Base-by-base conservation (phyloP, 345 rosid genomes). In the Orychophragmus violaceus region DNA sequence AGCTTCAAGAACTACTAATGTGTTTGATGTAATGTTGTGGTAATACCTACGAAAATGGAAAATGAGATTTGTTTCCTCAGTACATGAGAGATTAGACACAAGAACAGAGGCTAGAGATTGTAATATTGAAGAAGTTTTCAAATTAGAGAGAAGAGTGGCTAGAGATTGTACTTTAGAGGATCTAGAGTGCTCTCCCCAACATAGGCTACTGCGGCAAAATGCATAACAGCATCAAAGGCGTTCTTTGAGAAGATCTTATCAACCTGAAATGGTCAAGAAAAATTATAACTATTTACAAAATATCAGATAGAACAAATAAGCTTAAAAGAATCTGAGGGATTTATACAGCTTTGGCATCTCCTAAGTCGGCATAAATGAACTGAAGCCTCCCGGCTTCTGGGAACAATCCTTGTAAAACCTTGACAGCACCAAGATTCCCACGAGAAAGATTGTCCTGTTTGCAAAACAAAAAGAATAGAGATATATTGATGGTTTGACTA, bases 121-220 rank as follows among this genome's bases (percentile, higher is more conserved):
- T 41, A 41, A n/a, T n/a, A n/a, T n/a, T n/a, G n/a, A n/a, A n/a
- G n/a, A n/a, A n/a, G n/a, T n/a, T n/a, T n/a, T n/a, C n/a, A n/a
- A n/a, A n/a, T n/a, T n/a, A n/a, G n/a, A n/a, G n/a, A n/a, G n/a
- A n/a, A n/a, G n/a, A n/a, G n/a, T 41, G 10, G 48, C 48, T 16
- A 41, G 48, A 41, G 16, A 9, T 16, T 41, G 48, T 41, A 41
- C 48, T 41, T 41, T 6, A 41, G 48, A 41, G 48, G 48, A 6
- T 41, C 48, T 41, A 41, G 21, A 16, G 87, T 85, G 74, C 90
- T 85, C 71, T 85, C 90, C 32, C 87, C 87, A 74, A 85, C 90
- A 70, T 81, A 85, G 59, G 90, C 90, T 73, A 85, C 88, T 33
- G 90, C 88, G 0, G 90, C 90, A 64, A 85, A 80, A 77, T 84